Evolutionary conservation across 805 yeast genomes (phyloP).

Genomic region (Wickerhamiella hasegawae): DNA sequence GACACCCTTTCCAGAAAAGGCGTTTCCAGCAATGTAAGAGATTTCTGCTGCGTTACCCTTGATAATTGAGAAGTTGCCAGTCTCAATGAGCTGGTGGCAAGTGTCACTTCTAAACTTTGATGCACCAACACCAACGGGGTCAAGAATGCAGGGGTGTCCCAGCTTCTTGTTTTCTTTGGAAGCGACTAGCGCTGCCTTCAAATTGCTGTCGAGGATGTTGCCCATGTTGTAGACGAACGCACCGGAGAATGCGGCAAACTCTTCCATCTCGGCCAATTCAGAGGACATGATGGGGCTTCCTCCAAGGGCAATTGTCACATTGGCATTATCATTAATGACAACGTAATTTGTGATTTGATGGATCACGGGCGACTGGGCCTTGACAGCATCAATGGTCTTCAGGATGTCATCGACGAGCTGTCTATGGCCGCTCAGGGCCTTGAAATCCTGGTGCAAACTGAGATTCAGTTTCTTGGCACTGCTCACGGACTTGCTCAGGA

Average conservation of each 20-base stretch:
- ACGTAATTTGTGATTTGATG: slow-evolving; percentile 83
- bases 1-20: slow-evolving; percentile 8
- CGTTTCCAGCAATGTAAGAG: slow-evolving; percentile 34
- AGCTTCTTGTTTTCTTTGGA: slow-evolving; percentile 38
- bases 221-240: slow-evolving; percentile 63
- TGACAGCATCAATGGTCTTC: too few relatives aligned
- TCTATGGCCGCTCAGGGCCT: too few relatives aligned
- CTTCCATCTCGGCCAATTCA: slow-evolving; percentile 45
- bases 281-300: slow-evolving; percentile 87
- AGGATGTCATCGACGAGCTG: too few relatives aligned
- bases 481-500: too few relatives aligned
- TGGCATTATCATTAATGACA: slow-evolving; percentile 80
- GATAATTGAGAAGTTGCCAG: slow-evolving; percentile 43
- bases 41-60: slow-evolving; percentile 86
- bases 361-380: slow-evolving; percentile 56
- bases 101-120: slow-evolving; percentile 37
- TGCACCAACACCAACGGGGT: slow-evolving; percentile 92
- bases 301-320: slow-evolving; percentile 67
- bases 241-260: slow-evolving; percentile 40
- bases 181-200: slow-evolving; percentile 26
- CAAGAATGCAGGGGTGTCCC: slow-evolving; percentile 55
- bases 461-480: too few relatives aligned
- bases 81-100: slow-evolving; percentile 33
- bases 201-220: slow-evolving; percentile 23
- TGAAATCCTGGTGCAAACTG: too few relatives aligned